These are phyloP conservation scores for Teratosphaeria viscida DNA, from an alignment of 2,329 filamentous ascomycete genomes.

Conservation along the genomic window DNA sequence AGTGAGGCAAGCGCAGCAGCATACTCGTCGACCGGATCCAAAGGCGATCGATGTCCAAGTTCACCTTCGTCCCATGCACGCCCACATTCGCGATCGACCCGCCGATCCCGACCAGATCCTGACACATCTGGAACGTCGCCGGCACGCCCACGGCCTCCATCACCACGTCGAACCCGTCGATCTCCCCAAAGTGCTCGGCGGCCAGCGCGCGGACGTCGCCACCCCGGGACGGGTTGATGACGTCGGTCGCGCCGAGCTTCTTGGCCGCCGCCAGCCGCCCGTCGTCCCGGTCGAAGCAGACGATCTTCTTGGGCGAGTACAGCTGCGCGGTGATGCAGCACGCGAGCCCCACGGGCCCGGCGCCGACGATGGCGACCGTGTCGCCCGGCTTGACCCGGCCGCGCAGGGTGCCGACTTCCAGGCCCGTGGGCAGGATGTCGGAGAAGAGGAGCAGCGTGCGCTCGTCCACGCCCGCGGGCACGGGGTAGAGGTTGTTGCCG, in stretches of 20 bases:
- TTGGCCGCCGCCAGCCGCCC: conserved; percentile 39
- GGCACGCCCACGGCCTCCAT: conserved; percentile 49
- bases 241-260: conserved; percentile 40
- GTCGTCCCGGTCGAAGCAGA: conserved; percentile 43
- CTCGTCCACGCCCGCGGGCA: conserved; percentile 35
- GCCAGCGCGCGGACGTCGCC: conserved; percentile 29
- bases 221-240: conserved; percentile 24
- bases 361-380: conserved; percentile 45
- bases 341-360: conserved; percentile 47
- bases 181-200: conserved; percentile 35
- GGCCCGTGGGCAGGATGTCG: conserved; percentile 48
- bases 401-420: conserved; percentile 45
- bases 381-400: conserved; percentile 42
- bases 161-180: conserved; percentile 45
- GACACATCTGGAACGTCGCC: conserved; percentile 42
- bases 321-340: conserved; percentile 45
- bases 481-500: conserved; percentile 36
- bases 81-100: conserved; percentile 49
- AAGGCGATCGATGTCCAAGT: conserved; percentile 43
- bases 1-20: background rate
- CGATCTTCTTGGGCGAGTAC: conserved; percentile 42
- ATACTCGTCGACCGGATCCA: conserved; percentile 43
- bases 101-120: conserved; percentile 43
- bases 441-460: conserved; percentile 40
- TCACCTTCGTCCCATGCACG: conserved; percentile 45